Conservation (phyloP, 371 early-diverging fungal genomes). For the Mucor indicus region DNA sequence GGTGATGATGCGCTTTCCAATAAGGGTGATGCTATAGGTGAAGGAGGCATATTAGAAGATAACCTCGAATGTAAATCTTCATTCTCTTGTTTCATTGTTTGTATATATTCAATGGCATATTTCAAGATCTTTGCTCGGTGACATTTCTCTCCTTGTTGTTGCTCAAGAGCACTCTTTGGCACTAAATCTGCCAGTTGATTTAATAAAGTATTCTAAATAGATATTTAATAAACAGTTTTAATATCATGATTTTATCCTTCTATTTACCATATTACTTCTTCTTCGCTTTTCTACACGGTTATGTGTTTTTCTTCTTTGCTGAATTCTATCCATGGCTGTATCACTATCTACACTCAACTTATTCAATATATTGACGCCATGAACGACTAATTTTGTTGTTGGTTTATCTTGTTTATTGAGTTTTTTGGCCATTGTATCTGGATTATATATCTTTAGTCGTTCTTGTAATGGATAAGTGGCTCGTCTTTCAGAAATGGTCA, state of each 20-base stretch:
- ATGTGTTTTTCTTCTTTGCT: constrained; percentile 23
- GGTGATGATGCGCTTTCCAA: too few species aligned
- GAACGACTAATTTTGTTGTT: constrained; percentile 19
- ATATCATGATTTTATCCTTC: neutral
- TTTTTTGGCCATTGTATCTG: constrained; percentile 22
- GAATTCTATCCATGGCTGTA: constrained; percentile 22
- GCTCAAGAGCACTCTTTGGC: constrained; percentile 13
- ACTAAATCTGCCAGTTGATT: constrained; percentile 18
- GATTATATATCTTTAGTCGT: constrained; percentile 21
- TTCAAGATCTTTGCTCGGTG: constrained; percentile 22
- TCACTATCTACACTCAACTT: constrained; percentile 22
- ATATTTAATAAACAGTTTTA: neutral
- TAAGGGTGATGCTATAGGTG: too few species aligned
- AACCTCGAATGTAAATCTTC: too few species aligned
- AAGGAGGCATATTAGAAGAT: too few species aligned
- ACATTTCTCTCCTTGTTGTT: constrained; percentile 20
- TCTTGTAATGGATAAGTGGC: constrained; percentile 26
- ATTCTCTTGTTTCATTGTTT: constrained; percentile 17
- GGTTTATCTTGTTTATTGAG: constrained; percentile 13
- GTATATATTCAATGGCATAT: constrained; percentile 26
- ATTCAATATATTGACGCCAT: constrained; percentile 23
- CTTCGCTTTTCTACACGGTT: constrained; percentile 23
- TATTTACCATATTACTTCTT: constrained; percentile 19
- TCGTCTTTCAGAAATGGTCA: constrained; percentile 22
- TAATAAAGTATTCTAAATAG: constrained; percentile 17